Evolutionary conservation across 176 grass and related monocot species (phyloP), one percentile per base, ranked within the genome.

Genomic region (Paspalum notatum): DNA sequence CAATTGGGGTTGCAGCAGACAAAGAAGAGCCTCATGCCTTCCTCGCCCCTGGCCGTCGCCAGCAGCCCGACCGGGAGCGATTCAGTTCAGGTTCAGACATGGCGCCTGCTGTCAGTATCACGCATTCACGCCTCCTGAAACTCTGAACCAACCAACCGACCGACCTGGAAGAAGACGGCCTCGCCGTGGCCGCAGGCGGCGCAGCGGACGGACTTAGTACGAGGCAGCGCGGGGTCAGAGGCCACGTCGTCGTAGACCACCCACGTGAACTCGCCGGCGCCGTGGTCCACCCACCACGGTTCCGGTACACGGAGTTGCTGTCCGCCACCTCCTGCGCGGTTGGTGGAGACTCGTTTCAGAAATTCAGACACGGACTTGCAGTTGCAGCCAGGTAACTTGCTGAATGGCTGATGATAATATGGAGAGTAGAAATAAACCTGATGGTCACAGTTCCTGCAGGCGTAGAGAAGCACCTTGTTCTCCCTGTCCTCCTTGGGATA

Each of bases 121-220:
- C 32, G 32, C n/a, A n/a, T n/a, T n/a, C n/a, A n/a, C n/a, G n/a
- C n/a, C n/a, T n/a, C 5, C 6, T 64, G 32, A 40, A 64, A 69
- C 16, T 75, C 49, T 46, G 53, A 76, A 76, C 14, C 17, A 18
- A 21, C 32, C 32, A 32, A 32, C 20, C 46, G 7, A 12, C 6
- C 24, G 27, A 91, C 91, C 87, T 90, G 87, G 81, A 90, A 87
- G 67, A 87, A 90, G 12, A 90, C 91, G 45, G 84, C 77, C 80
- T 93, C 87, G n/a, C 80, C 81, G 58, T 90, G 91, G 51, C 77
- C 75, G 38, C 81, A 93, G 67, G 68, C 59, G 5, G 73, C 25
- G 44, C 88, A 90, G 17, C 83, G 68, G 18, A 85, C 91, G 14
- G 68, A 16, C 65, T 85, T 93, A 44, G 81, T 93, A 15, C 88